These are phyloP conservation scores for Torulaspora delbrueckii DNA, from an alignment of 805 yeast genomes.

Conservation along the genomic window DNA sequence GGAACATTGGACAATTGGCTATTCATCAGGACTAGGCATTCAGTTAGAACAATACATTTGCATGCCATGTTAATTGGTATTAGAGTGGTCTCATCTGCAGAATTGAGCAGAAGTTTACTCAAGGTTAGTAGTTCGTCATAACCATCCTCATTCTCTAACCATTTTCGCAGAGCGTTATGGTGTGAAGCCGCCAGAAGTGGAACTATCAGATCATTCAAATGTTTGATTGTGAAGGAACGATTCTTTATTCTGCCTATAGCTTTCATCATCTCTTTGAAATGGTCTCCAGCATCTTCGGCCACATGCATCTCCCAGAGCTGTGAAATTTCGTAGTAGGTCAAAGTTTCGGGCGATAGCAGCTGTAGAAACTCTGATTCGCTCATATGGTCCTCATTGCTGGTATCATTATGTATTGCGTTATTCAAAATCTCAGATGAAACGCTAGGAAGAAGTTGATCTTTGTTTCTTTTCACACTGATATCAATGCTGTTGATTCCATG, in stretches of 20 bases:
- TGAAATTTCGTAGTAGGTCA: conserved; percentile 17
- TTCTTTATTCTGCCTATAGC: conserved; percentile 24
- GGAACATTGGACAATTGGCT: conserved; percentile 3
- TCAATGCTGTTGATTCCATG: conserved; percentile 19
- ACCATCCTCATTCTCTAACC: conserved; percentile 25
- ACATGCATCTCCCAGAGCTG: conserved; percentile 3
- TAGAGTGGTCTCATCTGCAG: conserved; percentile 24
- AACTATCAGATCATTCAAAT: conserved; percentile 23
- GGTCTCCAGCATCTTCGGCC: conserved; percentile 4
- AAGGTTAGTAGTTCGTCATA: conserved; percentile 19
- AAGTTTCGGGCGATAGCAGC: conserved; percentile 8
- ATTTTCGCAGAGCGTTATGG: conserved; percentile 13
- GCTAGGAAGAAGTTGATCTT: neutral
- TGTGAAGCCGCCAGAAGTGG: conserved; percentile 14
- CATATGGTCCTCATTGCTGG: neutral
- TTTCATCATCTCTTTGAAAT: conserved; percentile 18
- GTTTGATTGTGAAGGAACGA: conserved; percentile 30
- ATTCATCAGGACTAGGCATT: conserved; percentile 19
- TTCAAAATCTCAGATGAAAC: conserved; percentile 10
- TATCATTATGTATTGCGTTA: conserved; percentile 3
- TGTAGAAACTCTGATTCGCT: conserved; percentile 3
- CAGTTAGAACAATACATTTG: conserved; percentile 24
- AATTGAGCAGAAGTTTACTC: conserved; percentile 21
- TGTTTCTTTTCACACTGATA: conserved; percentile 3
- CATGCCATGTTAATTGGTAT: conserved; percentile 28